Percentiles rank a stretch among this genome's conserved stretches.
Evolutionary conservation across 768 basidiomycete genomes (phyloP).

Genomic region (Mycena haematopus): DNA sequence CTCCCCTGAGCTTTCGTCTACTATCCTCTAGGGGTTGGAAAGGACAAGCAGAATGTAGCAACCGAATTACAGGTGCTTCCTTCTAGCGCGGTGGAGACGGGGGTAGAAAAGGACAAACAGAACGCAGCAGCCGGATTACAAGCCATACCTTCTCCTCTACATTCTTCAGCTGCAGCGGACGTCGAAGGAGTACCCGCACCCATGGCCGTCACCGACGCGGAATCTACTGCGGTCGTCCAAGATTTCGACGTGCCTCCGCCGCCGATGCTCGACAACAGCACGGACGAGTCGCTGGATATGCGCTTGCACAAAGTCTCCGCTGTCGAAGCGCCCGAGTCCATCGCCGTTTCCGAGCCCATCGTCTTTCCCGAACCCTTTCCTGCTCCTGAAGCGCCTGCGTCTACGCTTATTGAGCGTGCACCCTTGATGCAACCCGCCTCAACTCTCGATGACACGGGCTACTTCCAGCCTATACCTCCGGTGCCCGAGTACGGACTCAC

Average conservation of each 20-base stretch:
- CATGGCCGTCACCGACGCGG: no score
- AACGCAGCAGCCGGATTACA: no score
- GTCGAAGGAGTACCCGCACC: no score
- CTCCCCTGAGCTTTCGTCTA: no score
- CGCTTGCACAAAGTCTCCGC: constrained; percentile 38
- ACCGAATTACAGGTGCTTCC: no score
- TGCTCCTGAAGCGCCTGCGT: background rate
- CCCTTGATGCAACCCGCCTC: background rate
- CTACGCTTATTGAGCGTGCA: background rate
- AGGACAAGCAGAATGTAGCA: no score
- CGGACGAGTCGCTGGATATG: constrained; percentile 55
- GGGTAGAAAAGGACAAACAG: constrained; percentile 37
- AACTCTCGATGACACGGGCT: constrained; percentile 11
- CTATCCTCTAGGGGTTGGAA: no score
- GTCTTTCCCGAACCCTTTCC: no score
- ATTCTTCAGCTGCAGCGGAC: no score
- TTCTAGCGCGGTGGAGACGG: no score
- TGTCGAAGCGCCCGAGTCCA: constrained; percentile 16
- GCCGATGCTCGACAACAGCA: constrained; percentile 45
- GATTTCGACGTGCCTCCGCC: constrained; percentile 6
- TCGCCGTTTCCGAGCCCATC: background rate
- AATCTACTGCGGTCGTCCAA: background rate
- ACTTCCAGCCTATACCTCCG: background rate
- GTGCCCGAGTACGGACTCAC: background rate
- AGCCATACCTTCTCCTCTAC: no score